These are phyloP conservation scores for Cadophora gregata DNA, from an alignment of 2,329 filamentous ascomycete species.

Conservation along the genomic window DNA sequence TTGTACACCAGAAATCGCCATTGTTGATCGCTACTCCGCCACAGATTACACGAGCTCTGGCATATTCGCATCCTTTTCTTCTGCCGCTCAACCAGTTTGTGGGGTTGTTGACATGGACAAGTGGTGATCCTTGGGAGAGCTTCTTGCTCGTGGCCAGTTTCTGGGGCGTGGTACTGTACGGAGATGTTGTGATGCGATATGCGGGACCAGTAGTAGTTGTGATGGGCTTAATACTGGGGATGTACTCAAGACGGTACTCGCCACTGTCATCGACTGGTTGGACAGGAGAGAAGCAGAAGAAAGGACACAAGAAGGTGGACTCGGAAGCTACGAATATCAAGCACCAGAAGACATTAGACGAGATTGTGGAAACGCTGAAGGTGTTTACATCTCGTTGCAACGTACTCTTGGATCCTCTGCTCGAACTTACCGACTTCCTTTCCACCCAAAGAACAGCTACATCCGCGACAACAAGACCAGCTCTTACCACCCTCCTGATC, in stretches of 20 bases:
- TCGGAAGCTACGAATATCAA: slow-evolving; percentile 69
- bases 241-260: slow-evolving; percentile 91
- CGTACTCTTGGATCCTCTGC: slow-evolving; percentile 85
- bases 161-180: slow-evolving; percentile 87
- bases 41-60: slow-evolving; percentile 89
- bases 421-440: slow-evolving; percentile 90
- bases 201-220: slow-evolving; percentile 86
- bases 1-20: slow-evolving; percentile 96
- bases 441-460: slow-evolving; percentile 90
- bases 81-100: slow-evolving; percentile 85
- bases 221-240: slow-evolving; percentile 79
- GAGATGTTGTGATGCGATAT: slow-evolving; percentile 79
- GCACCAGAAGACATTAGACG: slow-evolving; percentile 93
- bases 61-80: slow-evolving; percentile 94
- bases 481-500: slow-evolving; percentile 87
- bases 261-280: slow-evolving; percentile 86
- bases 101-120: slow-evolving; percentile 92
- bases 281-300: slow-evolving; percentile 64
- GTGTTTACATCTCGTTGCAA: slow-evolving; percentile 92
- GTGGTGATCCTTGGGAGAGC: slow-evolving; percentile 94
- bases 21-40: slow-evolving; percentile 91
- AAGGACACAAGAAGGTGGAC: slow-evolving; percentile 53
- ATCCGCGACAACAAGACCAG: slow-evolving; percentile 87
- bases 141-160: slow-evolving; percentile 86
- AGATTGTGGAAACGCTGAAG: slow-evolving; percentile 93